These are phyloP conservation scores for Phytophthora palmivora DNA, from an alignment of 352 stramenopile genomes.

Conservation along the genomic window DNA sequence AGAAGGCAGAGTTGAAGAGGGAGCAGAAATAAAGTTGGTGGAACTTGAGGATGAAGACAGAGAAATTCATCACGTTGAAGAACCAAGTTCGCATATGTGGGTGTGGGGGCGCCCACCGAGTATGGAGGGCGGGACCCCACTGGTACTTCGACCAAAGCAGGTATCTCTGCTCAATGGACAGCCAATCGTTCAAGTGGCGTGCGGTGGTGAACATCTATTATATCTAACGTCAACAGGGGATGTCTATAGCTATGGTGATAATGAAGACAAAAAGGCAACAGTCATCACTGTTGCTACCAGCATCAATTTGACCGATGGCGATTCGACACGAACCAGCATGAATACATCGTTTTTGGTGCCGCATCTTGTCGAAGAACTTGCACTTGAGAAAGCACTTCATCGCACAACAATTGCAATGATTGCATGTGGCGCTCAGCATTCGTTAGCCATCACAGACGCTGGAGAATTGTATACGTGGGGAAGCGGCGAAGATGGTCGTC, in stretches of 20 bases:
- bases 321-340: constrained; percentile 14
- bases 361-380: constrained; percentile 80
- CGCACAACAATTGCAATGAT: constrained; percentile 65
- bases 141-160: constrained; percentile 75
- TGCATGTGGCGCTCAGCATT: constrained; percentile 80
- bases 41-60: constrained; percentile 5
- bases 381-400: constrained; percentile 81
- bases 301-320: constrained; percentile 1
- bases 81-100: constrained; percentile 52
- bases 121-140: constrained; percentile 51
- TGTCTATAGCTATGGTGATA: constrained; percentile 81
- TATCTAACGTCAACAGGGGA: constrained; percentile 81
- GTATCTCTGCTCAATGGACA: constrained; percentile 61
- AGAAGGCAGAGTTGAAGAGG: constrained; percentile 23
- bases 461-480: constrained; percentile 87
- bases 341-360: constrained; percentile 57
- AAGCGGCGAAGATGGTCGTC: constrained; percentile 79
- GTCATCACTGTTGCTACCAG: constrained; percentile 19
- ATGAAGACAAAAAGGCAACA: constrained; percentile 62
- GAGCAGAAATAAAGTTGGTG: constrained; percentile 1
- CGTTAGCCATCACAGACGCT: constrained; percentile 67
- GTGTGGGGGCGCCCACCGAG: constrained; percentile 77
- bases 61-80: constrained; percentile 17
- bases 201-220: constrained; percentile 76
- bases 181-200: constrained; percentile 77